Percentiles rank a stretch among this genome's conserved stretches.
Conservation (phyloP, 192 early-diverging fungal genomes). For the Glomus cerebriforme region DNA sequence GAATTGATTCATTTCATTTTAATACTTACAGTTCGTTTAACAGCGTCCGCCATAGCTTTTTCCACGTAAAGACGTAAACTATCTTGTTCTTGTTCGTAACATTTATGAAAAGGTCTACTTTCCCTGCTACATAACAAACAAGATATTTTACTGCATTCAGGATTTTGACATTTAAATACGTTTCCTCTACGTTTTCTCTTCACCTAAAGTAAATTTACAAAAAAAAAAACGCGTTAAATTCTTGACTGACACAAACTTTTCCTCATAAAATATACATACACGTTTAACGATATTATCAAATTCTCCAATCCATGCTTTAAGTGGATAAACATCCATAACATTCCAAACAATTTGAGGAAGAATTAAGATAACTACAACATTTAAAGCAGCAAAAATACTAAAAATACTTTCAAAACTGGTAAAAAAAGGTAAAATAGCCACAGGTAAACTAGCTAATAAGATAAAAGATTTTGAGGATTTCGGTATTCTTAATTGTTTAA, state of each 20-base stretch:
- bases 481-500: conserved; percentile 10
- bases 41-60: conserved; percentile 60
- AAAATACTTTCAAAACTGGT: conserved; percentile 8
- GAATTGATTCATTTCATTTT: neutral
- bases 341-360: conserved; percentile 25
- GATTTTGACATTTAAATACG: conserved; percentile 56
- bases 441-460: conserved; percentile 25
- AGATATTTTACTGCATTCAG: conserved; percentile 42
- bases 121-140: conserved; percentile 49
- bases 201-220: conserved; percentile 31
- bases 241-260: neutral
- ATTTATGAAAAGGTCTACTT: conserved; percentile 49
- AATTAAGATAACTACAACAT: conserved; percentile 10
- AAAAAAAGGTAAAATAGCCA: conserved; percentile 24
- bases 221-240: conserved; percentile 28
- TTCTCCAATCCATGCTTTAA: conserved; percentile 11
- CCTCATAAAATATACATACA: neutral
- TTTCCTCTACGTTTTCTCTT: conserved; percentile 35
- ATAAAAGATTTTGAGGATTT: conserved; percentile 19
- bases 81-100: conserved; percentile 54
- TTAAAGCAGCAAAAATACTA: neutral
- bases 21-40: conserved; percentile 60
- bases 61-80: conserved; percentile 58
- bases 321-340: conserved; percentile 14
- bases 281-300: conserved; percentile 26